These are phyloP conservation scores for Begonia loranthoides DNA, from an alignment of 306 rosid species.

Conservation along the genomic window DNA sequence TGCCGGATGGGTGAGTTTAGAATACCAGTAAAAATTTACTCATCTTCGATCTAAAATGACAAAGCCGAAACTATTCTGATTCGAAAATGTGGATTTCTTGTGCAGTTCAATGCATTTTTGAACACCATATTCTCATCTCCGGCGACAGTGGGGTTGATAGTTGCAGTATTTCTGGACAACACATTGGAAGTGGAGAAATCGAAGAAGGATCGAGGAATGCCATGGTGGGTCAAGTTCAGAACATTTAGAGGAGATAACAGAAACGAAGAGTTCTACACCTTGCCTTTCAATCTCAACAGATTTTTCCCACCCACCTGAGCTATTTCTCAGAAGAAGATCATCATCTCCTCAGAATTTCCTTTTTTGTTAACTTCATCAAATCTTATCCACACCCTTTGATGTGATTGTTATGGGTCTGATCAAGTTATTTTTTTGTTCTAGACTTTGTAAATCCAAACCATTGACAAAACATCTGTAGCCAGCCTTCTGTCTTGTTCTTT, in stretches of 20 bases:
- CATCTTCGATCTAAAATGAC: neutral
- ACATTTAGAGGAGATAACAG: conserved; percentile 86
- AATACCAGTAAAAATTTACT: too few relatives aligned
- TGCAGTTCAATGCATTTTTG: conserved; percentile 89
- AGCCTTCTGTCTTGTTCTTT: neutral
- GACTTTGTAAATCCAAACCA: neutral
- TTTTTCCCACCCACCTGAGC: conserved; percentile 82
- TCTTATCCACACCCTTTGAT: too few relatives aligned
- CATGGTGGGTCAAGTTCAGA: conserved; percentile 98
- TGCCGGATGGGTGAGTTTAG: conserved; percentile 73
- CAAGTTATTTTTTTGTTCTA: neutral
- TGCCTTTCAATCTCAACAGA: conserved; percentile 90
- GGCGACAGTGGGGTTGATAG: conserved; percentile 62
- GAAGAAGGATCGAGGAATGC: conserved; percentile 91
- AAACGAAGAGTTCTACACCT: conserved; percentile 86
- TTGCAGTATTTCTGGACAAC: conserved; percentile 89
- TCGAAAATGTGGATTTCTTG: neutral
- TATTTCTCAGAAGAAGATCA: too few relatives aligned
- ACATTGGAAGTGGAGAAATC: conserved; percentile 77
- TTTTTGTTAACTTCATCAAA: too few relatives aligned
- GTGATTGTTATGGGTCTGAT: too few relatives aligned
- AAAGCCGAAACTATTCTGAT: neutral
- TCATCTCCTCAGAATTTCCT: too few relatives aligned
- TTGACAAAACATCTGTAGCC: too few relatives aligned
- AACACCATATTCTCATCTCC: conserved; percentile 86